Evolutionary conservation across 2,329 filamentous ascomycete species (phyloP).

Genomic region (Sclerotinia borealis): DNA sequence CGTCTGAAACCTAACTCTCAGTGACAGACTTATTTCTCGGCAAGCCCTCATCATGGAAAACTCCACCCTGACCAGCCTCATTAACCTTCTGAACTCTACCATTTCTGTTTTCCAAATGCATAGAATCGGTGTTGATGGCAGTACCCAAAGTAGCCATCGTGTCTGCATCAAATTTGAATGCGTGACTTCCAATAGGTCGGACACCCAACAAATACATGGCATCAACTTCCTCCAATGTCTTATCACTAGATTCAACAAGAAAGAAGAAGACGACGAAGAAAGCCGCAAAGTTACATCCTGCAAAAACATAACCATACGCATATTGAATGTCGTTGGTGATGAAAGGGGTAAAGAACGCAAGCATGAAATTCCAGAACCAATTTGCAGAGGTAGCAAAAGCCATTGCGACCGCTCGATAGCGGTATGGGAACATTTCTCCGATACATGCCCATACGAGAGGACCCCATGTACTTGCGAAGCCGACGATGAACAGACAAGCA

Average conservation of each 20-base stretch:
- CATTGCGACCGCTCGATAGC: slow-evolving; percentile 56
- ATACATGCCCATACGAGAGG: slow-evolving; percentile 64
- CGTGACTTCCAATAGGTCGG: slow-evolving; percentile 33
- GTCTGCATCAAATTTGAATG: not conserved
- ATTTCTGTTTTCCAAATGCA: slow-evolving; percentile 4
- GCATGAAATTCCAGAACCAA: slow-evolving; percentile 68
- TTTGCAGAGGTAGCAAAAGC: slow-evolving; percentile 55
- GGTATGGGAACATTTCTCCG: slow-evolving; percentile 60
- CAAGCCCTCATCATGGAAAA: slow-evolving; percentile 6
- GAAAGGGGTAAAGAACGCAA: slow-evolving; percentile 75
- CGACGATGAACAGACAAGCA: slow-evolving; percentile 68
- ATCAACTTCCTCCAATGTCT: slow-evolving; percentile 26
- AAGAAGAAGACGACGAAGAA: slow-evolving; percentile 69
- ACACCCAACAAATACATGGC: slow-evolving; percentile 26
- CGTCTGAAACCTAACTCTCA: not conserved
- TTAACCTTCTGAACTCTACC: slow-evolving; percentile 1
- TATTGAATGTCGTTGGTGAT: slow-evolving; percentile 68
- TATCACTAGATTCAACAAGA: slow-evolving; percentile 56
- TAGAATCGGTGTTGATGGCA: slow-evolving; percentile 3
- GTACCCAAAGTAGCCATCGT: not conserved
- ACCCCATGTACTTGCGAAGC: slow-evolving; percentile 65
- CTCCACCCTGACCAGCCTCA: not conserved
- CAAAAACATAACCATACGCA: slow-evolving; percentile 67
- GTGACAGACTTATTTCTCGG: not conserved
- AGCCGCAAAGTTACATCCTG: slow-evolving; percentile 60